Base-by-base conservation (phyloP, 1,284 basidiomycete genomes). In the Heliocybe sulcata region DNA sequence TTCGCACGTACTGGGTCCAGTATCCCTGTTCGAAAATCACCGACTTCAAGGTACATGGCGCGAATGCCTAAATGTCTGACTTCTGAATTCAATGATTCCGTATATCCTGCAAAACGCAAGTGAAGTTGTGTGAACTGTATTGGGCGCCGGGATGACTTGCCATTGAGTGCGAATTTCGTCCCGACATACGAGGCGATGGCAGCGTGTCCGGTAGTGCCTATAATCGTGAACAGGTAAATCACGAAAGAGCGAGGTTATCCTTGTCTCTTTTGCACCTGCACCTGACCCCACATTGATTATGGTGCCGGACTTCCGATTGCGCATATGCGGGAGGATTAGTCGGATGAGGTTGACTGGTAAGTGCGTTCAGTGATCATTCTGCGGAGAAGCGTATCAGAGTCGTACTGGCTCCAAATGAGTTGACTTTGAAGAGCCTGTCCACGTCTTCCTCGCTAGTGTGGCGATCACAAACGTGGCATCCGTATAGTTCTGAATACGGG, bases 211-310 rank as follows among this genome's bases (percentile, higher is more conserved):
- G 42, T 10, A 16, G 23, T 45, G 4, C 19, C n/a, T 45, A 45
- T 20, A 16, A 20, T 12, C 19, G 35, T 12, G 12, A 19, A 38
- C 35, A 38, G 19, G 35, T 12, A n/a, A n/a, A n/a, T n/a, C n/a
- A n/a, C n/a, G n/a, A n/a, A n/a, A n/a, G n/a, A n/a, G n/a, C n/a
- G n/a, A n/a, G n/a, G n/a, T n/a, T n/a, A n/a, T n/a, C n/a, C n/a
- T n/a, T n/a, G 42, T 19, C 42, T 6, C 6, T 20, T 19, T 6
- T 16, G 4, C 16, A 45, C 65, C 66, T 4, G 66, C 65, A 19
- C 70, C 64, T 51, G 69, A 71, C n/a, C 69, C 70, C 6, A 71
- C 54, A 45, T 67, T 59, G 14, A 71, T 63, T 11, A 72, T 51
- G 1, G 66, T 69, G 6, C 72, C 70, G 9, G 60, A 56, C 38